A percentile compares a stretch with the other conserved stretches of the same genome.
phyloP scores from a whole-genome alignment of 495 filamentous ascomycete species.

The Letharia columbiana region DNA sequence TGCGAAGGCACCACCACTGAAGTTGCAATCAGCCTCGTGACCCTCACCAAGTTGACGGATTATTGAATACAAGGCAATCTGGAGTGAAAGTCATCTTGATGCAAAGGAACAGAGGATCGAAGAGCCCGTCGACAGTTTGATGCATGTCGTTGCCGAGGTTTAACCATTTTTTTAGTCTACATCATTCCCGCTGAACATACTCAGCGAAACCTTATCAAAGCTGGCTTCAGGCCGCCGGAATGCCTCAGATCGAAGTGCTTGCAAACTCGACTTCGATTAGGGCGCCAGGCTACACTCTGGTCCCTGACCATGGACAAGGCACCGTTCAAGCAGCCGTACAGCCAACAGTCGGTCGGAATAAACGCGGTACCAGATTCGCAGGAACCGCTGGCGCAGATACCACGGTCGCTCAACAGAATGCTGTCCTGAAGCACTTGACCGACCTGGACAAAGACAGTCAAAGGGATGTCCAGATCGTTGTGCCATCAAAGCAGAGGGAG shows the following conservation, averaged over 20 bases:
- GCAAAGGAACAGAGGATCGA: neutral
- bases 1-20: neutral
- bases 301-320: constrained; percentile 62
- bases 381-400: constrained; percentile 47
- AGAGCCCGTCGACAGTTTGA: neutral
- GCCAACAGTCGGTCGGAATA: constrained; percentile 46
- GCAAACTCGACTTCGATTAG: constrained; percentile 55
- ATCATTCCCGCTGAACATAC: neutral
- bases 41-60: neutral
- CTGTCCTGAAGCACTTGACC: constrained; percentile 65
- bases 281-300: constrained; percentile 83
- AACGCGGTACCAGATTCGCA: constrained; percentile 51
- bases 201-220: neutral
- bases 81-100: neutral
- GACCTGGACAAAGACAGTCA: constrained; percentile 75
- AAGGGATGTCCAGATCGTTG: constrained; percentile 57
- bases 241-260: constrained; percentile 67
- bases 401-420: constrained; percentile 66
- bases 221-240: constrained; percentile 20
- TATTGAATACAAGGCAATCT: neutral
- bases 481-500: constrained; percentile 43
- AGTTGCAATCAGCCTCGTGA: neutral
- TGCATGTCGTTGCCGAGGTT: neutral
- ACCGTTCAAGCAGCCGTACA: constrained; percentile 51
- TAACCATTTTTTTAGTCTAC: neutral